Conservation (phyloP, 2,329 filamentous ascomycete species). For the Zasmidium cellare region DNA sequence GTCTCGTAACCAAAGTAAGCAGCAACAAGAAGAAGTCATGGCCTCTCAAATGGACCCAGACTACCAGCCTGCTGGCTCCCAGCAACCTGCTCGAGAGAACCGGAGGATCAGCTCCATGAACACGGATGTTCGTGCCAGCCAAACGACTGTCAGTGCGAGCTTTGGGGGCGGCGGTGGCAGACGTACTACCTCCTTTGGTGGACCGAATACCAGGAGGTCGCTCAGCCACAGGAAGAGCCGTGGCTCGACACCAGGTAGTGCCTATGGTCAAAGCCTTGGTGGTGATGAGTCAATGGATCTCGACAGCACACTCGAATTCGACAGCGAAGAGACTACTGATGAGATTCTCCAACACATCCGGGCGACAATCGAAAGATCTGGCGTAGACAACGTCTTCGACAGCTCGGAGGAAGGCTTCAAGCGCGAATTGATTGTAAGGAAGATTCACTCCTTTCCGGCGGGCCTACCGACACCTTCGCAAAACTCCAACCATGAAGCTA, state of each 20-base stretch:
- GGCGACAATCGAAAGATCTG: constrained; percentile 30
- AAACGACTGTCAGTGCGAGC: constrained; percentile 41
- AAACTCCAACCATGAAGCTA: not conserved
- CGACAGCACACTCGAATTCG: constrained; percentile 29
- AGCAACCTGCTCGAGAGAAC: constrained; percentile 57
- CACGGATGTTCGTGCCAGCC: constrained; percentile 49
- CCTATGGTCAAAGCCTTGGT: constrained; percentile 34
- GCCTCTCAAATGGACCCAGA: constrained; percentile 53
- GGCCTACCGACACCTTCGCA: constrained; percentile 12
- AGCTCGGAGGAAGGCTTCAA: constrained; percentile 33
- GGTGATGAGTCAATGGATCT: constrained; percentile 35
- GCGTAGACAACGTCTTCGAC: constrained; percentile 33
- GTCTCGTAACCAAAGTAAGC: constrained; percentile 29
- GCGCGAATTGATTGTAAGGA: constrained; percentile 36
- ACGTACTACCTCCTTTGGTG: constrained; percentile 70
- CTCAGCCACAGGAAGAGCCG: constrained; percentile 52
- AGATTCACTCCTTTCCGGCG: constrained; percentile 29
- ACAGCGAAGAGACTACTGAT: constrained; percentile 29
- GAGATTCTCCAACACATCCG: constrained; percentile 31
- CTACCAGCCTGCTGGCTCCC: constrained; percentile 43
- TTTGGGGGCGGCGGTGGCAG: constrained; percentile 58
- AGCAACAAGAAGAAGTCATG: constrained; percentile 48
- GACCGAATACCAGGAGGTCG: constrained; percentile 64
- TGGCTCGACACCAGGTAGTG: constrained; percentile 57
- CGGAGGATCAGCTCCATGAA: constrained; percentile 88